These are phyloP conservation scores for Syzygium aromaticum DNA, from an alignment of 345 rosid species.

Conservation along the genomic window DNA sequence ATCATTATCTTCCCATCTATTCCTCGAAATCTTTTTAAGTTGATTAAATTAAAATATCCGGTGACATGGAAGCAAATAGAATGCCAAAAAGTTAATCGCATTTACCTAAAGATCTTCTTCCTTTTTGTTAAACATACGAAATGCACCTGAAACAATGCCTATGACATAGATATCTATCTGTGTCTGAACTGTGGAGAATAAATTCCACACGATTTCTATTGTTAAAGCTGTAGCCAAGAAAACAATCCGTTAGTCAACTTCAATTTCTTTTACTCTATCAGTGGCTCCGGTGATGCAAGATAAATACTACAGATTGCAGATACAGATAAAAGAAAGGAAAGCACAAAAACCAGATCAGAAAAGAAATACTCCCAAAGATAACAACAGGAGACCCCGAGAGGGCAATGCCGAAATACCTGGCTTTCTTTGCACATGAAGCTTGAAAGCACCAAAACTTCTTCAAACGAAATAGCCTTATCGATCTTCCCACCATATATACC, in stretches of 20 bases:
- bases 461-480: conserved; percentile 68
- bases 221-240: not conserved
- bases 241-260: not conserved
- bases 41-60: not conserved
- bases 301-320: not conserved
- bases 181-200: not conserved
- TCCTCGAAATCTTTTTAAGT: not conserved
- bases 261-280: not conserved
- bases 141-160: not conserved
- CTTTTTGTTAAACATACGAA: not conserved
- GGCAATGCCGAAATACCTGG: conserved; percentile 42
- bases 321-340: not conserved
- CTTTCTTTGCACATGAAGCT: conserved; percentile 81
- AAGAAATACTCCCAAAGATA: not conserved
- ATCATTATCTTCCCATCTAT: not conserved
- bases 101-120: not conserved
- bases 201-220: not conserved
- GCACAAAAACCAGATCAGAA: not conserved
- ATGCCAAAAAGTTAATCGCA: not conserved
- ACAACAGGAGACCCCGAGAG: not conserved
- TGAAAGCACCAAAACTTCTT: conserved; percentile 73
- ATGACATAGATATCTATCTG: not conserved
- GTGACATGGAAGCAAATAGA: not conserved
- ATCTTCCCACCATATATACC: conserved; percentile 82
- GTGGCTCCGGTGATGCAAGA: not conserved